Evolutionary conservation across 2,329 filamentous ascomycete species (phyloP), one percentile per base, ranked within the genome.

Genomic region (Colletotrichum zoysiae): DNA sequence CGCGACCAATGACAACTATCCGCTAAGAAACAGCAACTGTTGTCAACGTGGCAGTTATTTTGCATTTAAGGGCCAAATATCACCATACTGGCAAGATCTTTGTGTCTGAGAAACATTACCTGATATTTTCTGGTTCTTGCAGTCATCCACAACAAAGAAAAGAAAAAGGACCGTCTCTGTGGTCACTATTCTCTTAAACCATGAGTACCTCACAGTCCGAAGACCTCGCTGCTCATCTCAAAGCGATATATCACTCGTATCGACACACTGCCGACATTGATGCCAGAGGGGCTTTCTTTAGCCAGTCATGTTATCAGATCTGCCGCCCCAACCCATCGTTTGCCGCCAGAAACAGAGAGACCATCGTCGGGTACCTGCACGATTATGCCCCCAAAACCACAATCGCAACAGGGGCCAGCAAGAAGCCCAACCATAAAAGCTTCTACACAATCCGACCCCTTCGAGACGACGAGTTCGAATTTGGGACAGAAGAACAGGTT

Each of bases 281-380:
- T 8, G 55, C 56, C 40, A 67, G 68, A 16, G 71, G 46, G 1
- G 40, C 44, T 0, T 73, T 73, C 20, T 57, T 73, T 9, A 65
- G 64, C 3, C 20, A 60, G 2, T 50, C n/a, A 0, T 73, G 69
- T 20, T 65, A 61, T 35, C 48, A 79, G 30, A 76, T 78, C 16
- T 79, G 76, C 62, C 76, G 77, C 8, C 71, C 75, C 0, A 44
- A 73, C 0, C 77, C 77, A 0, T 69, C 76, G 1, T 78, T 76
- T 42, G 76, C 76, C 6, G 76, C 78, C 0, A 53, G 26, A 1
- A 46, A 77, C 33, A 44, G 75, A 20, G 73, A 69, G 3, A 76
- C 74, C n/a, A 79, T 79, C 23, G 73, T 78, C 2, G 53, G 57
- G 0, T 76, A 76, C 33, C 70, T 79, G 8, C 67, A 74, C 18